Evolutionary conservation across 2,329 filamentous ascomycete species (phyloP).

Genomic region (Cladosporium halotolerans): DNA sequence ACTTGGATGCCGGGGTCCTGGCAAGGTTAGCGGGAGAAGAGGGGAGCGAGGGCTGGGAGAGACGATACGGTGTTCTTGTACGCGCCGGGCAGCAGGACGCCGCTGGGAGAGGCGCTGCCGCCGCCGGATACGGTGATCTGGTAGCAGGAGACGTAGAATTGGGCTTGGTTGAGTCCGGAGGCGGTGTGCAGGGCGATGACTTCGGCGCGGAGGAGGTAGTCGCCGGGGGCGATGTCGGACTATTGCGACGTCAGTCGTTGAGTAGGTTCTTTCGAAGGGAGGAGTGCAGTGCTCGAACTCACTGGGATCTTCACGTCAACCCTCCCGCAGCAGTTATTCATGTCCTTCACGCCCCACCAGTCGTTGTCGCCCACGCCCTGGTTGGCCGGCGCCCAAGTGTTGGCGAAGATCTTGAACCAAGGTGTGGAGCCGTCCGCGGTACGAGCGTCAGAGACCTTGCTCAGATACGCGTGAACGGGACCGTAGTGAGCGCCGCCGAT

Average conservation of each 20-base stretch:
- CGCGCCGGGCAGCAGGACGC: slow-evolving; percentile 16
- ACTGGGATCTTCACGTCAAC: not conserved
- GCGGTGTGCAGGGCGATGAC: slow-evolving; percentile 51
- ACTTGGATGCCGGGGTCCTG: slow-evolving; percentile 17
- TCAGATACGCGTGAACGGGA: slow-evolving; percentile 38
- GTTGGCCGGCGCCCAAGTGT: slow-evolving; percentile 38
- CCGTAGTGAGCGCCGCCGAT: slow-evolving; percentile 52
- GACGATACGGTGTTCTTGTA: slow-evolving; percentile 6
- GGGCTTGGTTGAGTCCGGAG: slow-evolving; percentile 36
- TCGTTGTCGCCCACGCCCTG: slow-evolving; percentile 24
- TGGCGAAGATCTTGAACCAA: slow-evolving; percentile 53
- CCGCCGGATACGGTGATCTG: slow-evolving; percentile 19
- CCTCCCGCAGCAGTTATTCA: slow-evolving; percentile 35
- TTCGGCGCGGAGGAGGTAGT: slow-evolving; percentile 52
- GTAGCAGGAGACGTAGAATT: slow-evolving; percentile 35
- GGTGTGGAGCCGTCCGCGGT: slow-evolving; percentile 28
- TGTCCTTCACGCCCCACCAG: slow-evolving; percentile 43
- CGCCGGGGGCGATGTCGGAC: slow-evolving; percentile 45
- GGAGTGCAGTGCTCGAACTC: not conserved
- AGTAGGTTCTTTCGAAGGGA: not conserved
- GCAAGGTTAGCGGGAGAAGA: slow-evolving; percentile 5
- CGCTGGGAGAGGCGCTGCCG: slow-evolving; percentile 10
- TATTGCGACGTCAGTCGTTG: slow-evolving; percentile 11
- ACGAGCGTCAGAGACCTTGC: slow-evolving; percentile 40
- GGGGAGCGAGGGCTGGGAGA: not conserved